Base-by-base conservation (phyloP, 1,284 basidiomycete genomes). In the Ustilago nuda region DNA sequence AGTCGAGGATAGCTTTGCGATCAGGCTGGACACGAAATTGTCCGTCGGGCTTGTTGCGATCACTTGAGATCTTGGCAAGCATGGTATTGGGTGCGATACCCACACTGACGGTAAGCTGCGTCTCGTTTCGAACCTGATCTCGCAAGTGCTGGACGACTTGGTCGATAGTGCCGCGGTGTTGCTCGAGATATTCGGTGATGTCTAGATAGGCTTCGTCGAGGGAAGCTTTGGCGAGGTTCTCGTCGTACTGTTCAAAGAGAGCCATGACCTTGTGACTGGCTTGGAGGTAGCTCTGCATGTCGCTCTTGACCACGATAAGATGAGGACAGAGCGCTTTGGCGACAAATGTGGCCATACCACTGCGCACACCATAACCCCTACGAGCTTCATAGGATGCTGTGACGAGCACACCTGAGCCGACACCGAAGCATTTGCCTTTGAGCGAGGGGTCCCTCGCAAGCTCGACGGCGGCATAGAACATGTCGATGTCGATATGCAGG, bases 261-360 rank as follows among this genome's bases (percentile, higher is more conserved):
- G 66, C 68, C 82, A 87, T 86, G 57, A 87, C 83, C 41, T 83
- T 72, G 35, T 80, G 79, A 37, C 80, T 83, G 15, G 81, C 81
- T 23, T 67, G 66, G 7, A 78, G 76, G 74, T 87, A 87, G 27
- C 80, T 78, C 17, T 79, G 74, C 65, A 86, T 85, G 61, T 87
- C 72, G 60, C 84, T 84, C 60, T 81, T 80, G 54, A 96, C 89
- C 51, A 94, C 87, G 50, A 94, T 91, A n/a, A 99, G 89, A 9
- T 95, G 91, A 1, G 95, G 95, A 84, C 95, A 98, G 9, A 99
- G 90, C 82, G 94, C 95, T 87, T 92, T 92, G 15, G 95, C 96
- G 48, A 98, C 92, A 85, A 95, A 95, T 53, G 91, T 93, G 89
- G 81, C 83, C 84, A 86, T 86, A n/a, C 82, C 83, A 12, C 71